phyloP scores from a whole-genome alignment of 75 land plant genomes.

The Cunninghamia lanceolata region DNA sequence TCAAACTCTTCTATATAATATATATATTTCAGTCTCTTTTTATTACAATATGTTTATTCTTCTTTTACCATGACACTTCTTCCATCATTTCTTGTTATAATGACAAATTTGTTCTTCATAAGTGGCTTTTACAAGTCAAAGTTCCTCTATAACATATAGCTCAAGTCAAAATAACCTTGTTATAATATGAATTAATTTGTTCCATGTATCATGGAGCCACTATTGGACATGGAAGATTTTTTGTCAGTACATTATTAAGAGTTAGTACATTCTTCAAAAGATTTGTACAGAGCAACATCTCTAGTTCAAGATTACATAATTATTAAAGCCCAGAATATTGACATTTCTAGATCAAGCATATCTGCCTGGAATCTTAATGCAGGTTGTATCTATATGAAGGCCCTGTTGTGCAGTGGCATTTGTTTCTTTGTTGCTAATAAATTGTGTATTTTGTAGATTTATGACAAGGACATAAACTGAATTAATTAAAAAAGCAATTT shows the following conservation, averaged over 20 bases:
- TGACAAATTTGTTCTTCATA: background rate
- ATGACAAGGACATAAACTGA: background rate
- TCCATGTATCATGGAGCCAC: background rate
- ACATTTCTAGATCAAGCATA: background rate
- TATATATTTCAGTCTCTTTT: background rate
- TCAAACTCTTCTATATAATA: background rate
- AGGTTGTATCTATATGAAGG: background rate
- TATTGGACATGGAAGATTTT: background rate
- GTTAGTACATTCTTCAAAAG: background rate
- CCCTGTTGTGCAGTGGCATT: background rate
- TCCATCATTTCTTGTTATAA: background rate
- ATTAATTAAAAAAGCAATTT: background rate
- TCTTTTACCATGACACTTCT: background rate
- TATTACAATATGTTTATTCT: no score
- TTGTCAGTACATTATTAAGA: background rate
- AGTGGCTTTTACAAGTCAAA: background rate
- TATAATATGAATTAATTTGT: background rate
- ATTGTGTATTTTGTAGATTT: background rate
- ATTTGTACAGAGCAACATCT: background rate
- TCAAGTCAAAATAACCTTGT: background rate
- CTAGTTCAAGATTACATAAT: background rate
- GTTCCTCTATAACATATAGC: background rate
- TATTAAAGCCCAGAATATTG: background rate
- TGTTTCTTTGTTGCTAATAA: background rate
- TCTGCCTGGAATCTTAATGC: background rate